Evolutionary conservation across 805 yeast species (phyloP).

Genomic region (Wickerhamiella shivajii): DNA sequence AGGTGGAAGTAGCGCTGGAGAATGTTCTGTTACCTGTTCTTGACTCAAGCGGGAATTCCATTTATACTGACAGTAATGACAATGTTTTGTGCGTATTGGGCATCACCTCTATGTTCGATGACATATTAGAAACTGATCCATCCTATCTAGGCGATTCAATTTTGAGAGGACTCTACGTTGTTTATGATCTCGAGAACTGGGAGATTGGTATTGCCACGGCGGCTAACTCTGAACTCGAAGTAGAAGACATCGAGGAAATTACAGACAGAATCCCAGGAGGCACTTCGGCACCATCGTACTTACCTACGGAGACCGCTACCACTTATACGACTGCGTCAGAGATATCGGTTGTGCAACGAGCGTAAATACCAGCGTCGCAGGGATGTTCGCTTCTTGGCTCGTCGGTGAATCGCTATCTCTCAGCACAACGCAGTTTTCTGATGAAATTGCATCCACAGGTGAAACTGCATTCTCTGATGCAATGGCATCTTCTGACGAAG

Average conservation of each 20-base stretch:
- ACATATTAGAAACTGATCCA: not conserved
- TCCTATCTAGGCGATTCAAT: constrained; percentile 42
- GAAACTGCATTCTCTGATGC: too few relatives aligned
- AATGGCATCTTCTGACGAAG: too few relatives aligned
- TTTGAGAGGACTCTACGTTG: constrained; percentile 48
- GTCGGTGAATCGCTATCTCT: too few relatives aligned
- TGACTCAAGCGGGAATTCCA: not conserved
- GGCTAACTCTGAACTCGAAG: not conserved
- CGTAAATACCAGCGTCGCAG: too few relatives aligned
- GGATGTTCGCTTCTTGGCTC: too few relatives aligned
- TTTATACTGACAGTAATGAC: constrained; percentile 1
- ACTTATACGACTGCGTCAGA: too few relatives aligned
- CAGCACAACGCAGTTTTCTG: too few relatives aligned
- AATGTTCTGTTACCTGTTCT: not conserved
- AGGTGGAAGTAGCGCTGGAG: constrained; percentile 1
- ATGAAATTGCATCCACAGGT: too few relatives aligned
- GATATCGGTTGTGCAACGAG: too few relatives aligned
- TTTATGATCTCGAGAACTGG: constrained; percentile 44
- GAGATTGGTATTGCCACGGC: constrained; percentile 45
- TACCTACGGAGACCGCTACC: too few relatives aligned
- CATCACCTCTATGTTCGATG: not conserved
- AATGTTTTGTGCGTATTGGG: not conserved
- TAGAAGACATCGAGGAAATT: not conserved
- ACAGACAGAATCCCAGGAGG: not conserved
- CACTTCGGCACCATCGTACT: not conserved